Percentiles rank a stretch among this genome's conserved stretches.
phyloP scores from a whole-genome alignment of 2,329 filamentous ascomycete species.

The Fusarium redolens region DNA sequence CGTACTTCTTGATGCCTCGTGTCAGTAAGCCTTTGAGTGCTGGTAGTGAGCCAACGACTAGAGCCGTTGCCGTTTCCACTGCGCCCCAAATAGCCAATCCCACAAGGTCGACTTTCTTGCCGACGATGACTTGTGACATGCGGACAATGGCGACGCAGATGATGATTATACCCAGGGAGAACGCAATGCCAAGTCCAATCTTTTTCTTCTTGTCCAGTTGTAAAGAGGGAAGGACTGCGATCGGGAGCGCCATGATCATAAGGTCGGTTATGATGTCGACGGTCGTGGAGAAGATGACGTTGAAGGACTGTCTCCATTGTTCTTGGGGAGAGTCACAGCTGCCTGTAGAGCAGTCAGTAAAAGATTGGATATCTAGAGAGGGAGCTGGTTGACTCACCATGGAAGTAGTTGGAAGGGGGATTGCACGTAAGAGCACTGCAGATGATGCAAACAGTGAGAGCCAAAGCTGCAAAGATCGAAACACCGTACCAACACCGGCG shows the following conservation, averaged over 20 bases:
- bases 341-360: background rate
- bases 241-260: slow-evolving; percentile 31
- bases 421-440: slow-evolving; percentile 18
- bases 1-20: slow-evolving; percentile 21
- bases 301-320: slow-evolving; percentile 11
- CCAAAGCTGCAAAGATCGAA: background rate
- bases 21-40: slow-evolving; percentile 18
- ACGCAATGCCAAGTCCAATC: slow-evolving; percentile 14
- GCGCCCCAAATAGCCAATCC: slow-evolving; percentile 27
- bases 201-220: slow-evolving; percentile 28
- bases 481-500: slow-evolving; percentile 21
- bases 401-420: slow-evolving; percentile 15
- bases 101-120: slow-evolving; percentile 15
- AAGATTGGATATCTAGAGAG: fast-evolving
- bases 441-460: slow-evolving; percentile 7
- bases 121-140: slow-evolving; percentile 26
- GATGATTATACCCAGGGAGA: slow-evolving; percentile 21
- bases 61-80: slow-evolving; percentile 22
- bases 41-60: slow-evolving; percentile 17
- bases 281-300: slow-evolving; percentile 22
- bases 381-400: background rate
- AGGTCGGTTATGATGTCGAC: slow-evolving; percentile 19
- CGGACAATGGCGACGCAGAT: slow-evolving; percentile 18
- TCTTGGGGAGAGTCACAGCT: slow-evolving; percentile 7
- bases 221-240: slow-evolving; percentile 15